Base-by-base conservation (phyloP, 768 basidiomycete genomes). In the Lactarius psammicola region DNA sequence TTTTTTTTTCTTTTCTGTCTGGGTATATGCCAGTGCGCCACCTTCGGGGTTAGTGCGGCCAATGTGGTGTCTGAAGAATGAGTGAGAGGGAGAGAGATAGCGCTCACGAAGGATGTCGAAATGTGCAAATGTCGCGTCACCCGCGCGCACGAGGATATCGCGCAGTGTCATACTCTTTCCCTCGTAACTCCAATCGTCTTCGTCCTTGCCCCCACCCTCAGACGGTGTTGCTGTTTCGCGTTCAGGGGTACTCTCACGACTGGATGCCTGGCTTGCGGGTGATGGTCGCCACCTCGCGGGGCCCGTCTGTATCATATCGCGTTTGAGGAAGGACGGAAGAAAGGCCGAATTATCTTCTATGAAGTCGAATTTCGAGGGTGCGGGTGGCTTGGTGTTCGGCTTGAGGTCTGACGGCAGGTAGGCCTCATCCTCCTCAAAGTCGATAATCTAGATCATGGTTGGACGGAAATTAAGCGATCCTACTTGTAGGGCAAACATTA, bases 81-180 rank as follows among this genome's bases (percentile, higher is more conserved):
- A 57, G 26, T 4, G 54, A 20, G 30, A 55, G 28, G 18, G 53
- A 33, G 34, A 51, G 49, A n/a, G 46, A 30, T 28, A 58, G 42
- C 30, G 68, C 76, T 61, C 62, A 76, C 77, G 77, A 26, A 82
- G 70, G 26, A 82, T 70, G 62, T 78, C 78, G 68, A 78, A 78
- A 28, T 76, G 74, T 17, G 51, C 65, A 59, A 66, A 66, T 30
- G 75, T 74, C 15, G 75, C 74, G 59, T 80, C 80, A 30, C 66
- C 71, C 11, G 78, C 76, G 59, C 69, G 74, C 63, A 81, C 68
- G 60, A 84, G 69, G 33, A 84, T 79, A 67, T 83, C 82, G 13
- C 78, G 78, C 34, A 84, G 74, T 26, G 81, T 82, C 78, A 83
- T 78, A 68, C 83, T 84, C 7, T 75, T 75, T 17, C 71, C 78